These are phyloP conservation scores for Aegilops speltoides DNA, from an alignment of 176 grass and related monocot species.

Conservation along the genomic window DNA sequence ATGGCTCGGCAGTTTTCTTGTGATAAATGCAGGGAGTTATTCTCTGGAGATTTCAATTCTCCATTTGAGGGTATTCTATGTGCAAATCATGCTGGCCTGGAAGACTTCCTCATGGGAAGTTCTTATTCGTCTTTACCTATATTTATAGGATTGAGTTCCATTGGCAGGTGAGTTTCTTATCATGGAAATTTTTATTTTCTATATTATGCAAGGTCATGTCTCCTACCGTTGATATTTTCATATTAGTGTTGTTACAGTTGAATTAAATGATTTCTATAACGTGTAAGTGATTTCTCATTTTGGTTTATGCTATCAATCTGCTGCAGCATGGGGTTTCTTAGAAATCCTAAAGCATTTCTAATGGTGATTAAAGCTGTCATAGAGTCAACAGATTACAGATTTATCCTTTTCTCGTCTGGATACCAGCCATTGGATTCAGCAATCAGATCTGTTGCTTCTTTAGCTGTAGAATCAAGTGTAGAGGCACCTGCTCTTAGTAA, in stretches of 20 bases:
- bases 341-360: slow-evolving; percentile 78
- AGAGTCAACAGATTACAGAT: slow-evolving; percentile 57
- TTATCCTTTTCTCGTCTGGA: slow-evolving; percentile 75
- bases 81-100: slow-evolving; percentile 57
- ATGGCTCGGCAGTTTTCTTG: slow-evolving; percentile 90
- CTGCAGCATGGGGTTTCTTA: slow-evolving; percentile 96
- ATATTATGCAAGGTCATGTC: not conserved
- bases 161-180: slow-evolving; percentile 70
- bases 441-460: slow-evolving; percentile 54
- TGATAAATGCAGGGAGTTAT: slow-evolving; percentile 53
- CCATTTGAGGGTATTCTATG: slow-evolving; percentile 41
- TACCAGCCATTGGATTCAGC: slow-evolving; percentile 79
- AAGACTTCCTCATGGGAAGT: slow-evolving; percentile 47
- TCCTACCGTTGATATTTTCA: not conserved
- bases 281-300: slow-evolving; percentile 9
- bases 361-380: slow-evolving; percentile 64
- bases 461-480: slow-evolving; percentile 24
- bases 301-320: slow-evolving; percentile 21
- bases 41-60: slow-evolving; percentile 43
- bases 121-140: slow-evolving; percentile 55
- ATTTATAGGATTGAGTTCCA: slow-evolving; percentile 95
- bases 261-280: not conserved
- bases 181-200: not conserved
- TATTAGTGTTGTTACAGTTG: not conserved
- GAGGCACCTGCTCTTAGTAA: not conserved